phyloP scores from a whole-genome alignment of 495 filamentous ascomycete genomes.

The Massariosphaeria phaeospora region DNA sequence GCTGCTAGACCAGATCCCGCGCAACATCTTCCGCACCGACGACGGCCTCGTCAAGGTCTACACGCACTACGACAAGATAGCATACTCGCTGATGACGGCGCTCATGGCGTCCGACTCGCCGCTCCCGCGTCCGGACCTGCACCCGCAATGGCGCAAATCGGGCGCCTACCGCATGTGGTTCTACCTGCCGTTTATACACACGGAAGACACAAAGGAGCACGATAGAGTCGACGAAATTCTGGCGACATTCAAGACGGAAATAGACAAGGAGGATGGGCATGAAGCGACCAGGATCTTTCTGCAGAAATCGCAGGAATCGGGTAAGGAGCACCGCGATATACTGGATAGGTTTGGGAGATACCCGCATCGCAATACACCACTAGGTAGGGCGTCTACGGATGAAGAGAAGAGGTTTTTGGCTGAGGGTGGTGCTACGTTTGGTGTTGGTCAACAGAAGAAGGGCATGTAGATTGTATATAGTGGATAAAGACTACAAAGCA shows the following conservation, averaged over 20 bases:
- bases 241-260: conserved; percentile 25
- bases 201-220: conserved; percentile 41
- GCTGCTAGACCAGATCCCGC: conserved; percentile 48
- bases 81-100: conserved; percentile 19
- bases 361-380: conserved; percentile 40
- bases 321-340: conserved; percentile 35
- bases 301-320: not conserved
- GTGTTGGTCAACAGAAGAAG: conserved; percentile 22
- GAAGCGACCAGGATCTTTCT: conserved; percentile 9
- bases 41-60: conserved; percentile 39
- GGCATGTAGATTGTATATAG: no score
- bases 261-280: conserved; percentile 24
- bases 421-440: conserved; percentile 41
- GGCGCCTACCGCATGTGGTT: conserved; percentile 41
- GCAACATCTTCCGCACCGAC: conserved; percentile 45
- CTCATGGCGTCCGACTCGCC: conserved; percentile 6
- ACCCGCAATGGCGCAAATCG: conserved; percentile 19
- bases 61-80: conserved; percentile 46
- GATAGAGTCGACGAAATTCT: conserved; percentile 20
- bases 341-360: conserved; percentile 42
- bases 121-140: conserved; percentile 17
- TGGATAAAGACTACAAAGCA: no score
- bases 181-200: conserved; percentile 45
- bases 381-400: conserved; percentile 37
- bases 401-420: conserved; percentile 39